Evolutionary conservation across 371 early-diverging fungal genomes (phyloP).

Genomic region (Enteropsectra breve): DNA sequence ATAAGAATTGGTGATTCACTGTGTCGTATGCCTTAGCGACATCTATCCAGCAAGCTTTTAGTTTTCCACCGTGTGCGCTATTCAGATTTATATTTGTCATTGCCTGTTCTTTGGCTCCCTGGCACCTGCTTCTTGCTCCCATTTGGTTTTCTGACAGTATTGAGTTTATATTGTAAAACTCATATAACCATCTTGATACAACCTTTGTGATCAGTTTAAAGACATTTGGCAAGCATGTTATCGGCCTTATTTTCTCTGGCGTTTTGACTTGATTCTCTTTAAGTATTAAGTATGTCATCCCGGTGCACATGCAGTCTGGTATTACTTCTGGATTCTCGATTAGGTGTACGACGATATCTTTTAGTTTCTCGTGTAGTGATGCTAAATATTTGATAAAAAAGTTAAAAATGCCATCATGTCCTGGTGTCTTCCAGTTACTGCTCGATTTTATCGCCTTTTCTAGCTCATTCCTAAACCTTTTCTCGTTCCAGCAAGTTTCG

Average conservation of each 20-base stretch:
- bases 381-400: background rate
- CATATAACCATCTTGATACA: background rate
- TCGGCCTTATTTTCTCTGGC: conserved; percentile 18
- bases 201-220: conserved; percentile 27
- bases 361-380: background rate
- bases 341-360: background rate
- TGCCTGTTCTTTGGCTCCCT: conserved; percentile 30
- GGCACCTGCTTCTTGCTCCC: conserved; percentile 7
- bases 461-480: no score
- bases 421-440: background rate
- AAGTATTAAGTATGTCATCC: conserved; percentile 21
- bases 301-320: conserved; percentile 22
- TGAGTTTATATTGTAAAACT: conserved; percentile 1
- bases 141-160: conserved; percentile 24
- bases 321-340: background rate
- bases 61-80: background rate
- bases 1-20: background rate
- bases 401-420: conserved; percentile 2
- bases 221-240: conserved; percentile 20
- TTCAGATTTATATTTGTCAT: conserved; percentile 2
- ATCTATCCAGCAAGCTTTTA: background rate
- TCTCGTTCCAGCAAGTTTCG: no score
- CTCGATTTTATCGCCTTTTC: background rate
- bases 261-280: conserved; percentile 10
- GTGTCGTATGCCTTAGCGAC: conserved; percentile 5